Conservation (phyloP, 2,329 filamentous ascomycete species). For the Curvularia hawaiiensis region DNA sequence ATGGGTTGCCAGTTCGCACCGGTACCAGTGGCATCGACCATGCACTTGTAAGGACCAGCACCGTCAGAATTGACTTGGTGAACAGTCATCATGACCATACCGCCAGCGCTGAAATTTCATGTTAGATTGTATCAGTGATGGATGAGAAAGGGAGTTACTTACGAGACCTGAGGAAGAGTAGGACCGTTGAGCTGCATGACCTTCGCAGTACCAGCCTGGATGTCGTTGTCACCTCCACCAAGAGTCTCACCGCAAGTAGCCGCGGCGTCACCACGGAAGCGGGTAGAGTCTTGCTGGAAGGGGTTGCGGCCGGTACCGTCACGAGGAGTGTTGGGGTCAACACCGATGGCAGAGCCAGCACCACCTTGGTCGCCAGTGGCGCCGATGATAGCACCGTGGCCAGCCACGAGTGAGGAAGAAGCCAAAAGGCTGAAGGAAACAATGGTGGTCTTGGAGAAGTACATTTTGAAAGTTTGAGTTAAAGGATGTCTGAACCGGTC, state of each 20-base stretch:
- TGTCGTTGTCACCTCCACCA: constrained; percentile 59
- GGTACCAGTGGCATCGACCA: constrained; percentile 66
- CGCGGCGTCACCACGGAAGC: constrained; percentile 61
- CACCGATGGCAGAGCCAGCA: constrained; percentile 55
- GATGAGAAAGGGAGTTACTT: not conserved
- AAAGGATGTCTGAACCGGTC: constrained; percentile 45
- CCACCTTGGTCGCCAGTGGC: constrained; percentile 65
- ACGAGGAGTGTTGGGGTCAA: constrained; percentile 63
- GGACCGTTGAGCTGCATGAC: constrained; percentile 64
- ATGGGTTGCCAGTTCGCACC: constrained; percentile 60
- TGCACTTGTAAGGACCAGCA: constrained; percentile 68
- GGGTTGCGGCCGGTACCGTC: constrained; percentile 65
- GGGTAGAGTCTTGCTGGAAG: constrained; percentile 69
- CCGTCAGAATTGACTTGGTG: constrained; percentile 72
- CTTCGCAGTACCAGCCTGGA: constrained; percentile 61
- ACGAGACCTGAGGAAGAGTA: constrained; percentile 61
- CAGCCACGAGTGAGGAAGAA: constrained; percentile 61
- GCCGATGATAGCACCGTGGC: constrained; percentile 64
- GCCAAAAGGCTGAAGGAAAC: constrained; percentile 58
- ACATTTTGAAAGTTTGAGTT: constrained; percentile 44
- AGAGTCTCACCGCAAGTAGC: constrained; percentile 65
- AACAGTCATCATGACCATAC: constrained; percentile 62
- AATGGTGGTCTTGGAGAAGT: constrained; percentile 47
- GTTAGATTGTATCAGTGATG: not conserved
- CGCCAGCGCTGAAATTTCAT: constrained; percentile 52